Conservation (phyloP, 208 protist genomes). For the Trichomonas tenax region DNA sequence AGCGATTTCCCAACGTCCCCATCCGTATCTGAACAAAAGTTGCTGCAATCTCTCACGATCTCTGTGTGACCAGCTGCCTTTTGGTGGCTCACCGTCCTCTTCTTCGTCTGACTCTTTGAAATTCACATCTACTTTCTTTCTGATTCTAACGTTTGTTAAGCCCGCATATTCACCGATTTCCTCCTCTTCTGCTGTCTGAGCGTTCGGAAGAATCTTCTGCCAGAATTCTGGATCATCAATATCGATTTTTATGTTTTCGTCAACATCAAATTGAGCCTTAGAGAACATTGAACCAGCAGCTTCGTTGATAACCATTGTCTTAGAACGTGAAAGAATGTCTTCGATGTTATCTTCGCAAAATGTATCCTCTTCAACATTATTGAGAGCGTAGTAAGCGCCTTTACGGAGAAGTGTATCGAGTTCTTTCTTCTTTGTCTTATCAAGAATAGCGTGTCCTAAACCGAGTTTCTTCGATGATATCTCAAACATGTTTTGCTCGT, state of each 20-base stretch:
- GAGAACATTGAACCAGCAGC: not conserved
- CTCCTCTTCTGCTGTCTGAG: not conserved
- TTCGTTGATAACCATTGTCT: not conserved
- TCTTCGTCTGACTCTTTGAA: not conserved
- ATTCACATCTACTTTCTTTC: not conserved
- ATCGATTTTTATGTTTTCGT: not conserved
- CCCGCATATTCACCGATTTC: not conserved
- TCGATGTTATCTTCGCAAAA: not conserved
- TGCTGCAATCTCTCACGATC: not conserved
- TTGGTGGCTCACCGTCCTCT: not conserved
- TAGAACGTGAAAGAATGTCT: not conserved
- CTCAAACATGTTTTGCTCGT: slow-evolving; percentile 52
- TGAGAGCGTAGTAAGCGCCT: not conserved
- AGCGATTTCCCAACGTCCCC: not conserved
- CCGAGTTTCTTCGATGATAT: slow-evolving; percentile 65
- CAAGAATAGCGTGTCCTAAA: slow-evolving; percentile 56
- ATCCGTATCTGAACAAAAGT: not conserved
- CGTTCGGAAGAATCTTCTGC: not conserved
- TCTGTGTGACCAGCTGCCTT: not conserved
- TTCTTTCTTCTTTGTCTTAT: not conserved
- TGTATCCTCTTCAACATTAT: slow-evolving; percentile 12
- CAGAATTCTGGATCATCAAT: not conserved
- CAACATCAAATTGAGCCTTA: not conserved
- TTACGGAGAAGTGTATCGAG: not conserved
- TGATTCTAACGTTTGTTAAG: not conserved